phyloP scores from a whole-genome alignment of 306 rosid genomes.

The Abrus precatorius region DNA sequence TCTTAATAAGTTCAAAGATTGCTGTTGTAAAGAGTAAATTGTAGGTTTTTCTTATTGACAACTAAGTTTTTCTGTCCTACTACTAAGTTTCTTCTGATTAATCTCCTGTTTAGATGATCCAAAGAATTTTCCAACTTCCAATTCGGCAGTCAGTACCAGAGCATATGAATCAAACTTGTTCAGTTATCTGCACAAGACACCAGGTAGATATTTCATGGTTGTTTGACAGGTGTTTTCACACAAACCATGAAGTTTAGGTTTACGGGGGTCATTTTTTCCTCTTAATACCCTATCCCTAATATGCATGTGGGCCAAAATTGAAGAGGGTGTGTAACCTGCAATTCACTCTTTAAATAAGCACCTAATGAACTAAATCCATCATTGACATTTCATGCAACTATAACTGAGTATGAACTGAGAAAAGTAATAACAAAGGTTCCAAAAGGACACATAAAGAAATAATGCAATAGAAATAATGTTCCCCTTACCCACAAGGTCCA shows the following conservation, averaged over 20 bases:
- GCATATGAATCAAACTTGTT: slow-evolving; percentile 16
- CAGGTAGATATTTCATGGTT: slow-evolving; percentile 21
- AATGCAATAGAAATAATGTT: slow-evolving; percentile 32
- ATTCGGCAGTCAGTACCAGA: slow-evolving; percentile 18
- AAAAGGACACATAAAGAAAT: background rate
- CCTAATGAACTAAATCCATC: slow-evolving; percentile 14
- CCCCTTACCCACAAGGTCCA: slow-evolving; percentile 83
- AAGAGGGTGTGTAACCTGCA: background rate
- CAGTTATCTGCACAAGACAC: slow-evolving; percentile 6
- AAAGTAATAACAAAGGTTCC: slow-evolving; percentile 34
- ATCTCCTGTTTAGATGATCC: slow-evolving; percentile 33
- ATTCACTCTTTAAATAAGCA: slow-evolving; percentile 30
- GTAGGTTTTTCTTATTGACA: slow-evolving; percentile 23
- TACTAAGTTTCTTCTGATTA: slow-evolving; percentile 8
- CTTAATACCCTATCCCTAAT: slow-evolving; percentile 28
- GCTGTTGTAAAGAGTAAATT: background rate
- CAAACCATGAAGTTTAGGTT: slow-evolving; percentile 14
- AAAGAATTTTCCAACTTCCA: slow-evolving; percentile 22
- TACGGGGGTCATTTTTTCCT: slow-evolving; percentile 1
- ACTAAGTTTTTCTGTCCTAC: slow-evolving; percentile 14
- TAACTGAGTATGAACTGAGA: slow-evolving; percentile 24
- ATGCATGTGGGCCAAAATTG: slow-evolving; percentile 1
- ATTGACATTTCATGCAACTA: slow-evolving; percentile 16
- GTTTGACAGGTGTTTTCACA: slow-evolving; percentile 2
- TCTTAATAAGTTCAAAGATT: slow-evolving; percentile 7